phyloP scores from a whole-genome alignment of 1,139 yeast species.

The Pichia sp. region DNA sequence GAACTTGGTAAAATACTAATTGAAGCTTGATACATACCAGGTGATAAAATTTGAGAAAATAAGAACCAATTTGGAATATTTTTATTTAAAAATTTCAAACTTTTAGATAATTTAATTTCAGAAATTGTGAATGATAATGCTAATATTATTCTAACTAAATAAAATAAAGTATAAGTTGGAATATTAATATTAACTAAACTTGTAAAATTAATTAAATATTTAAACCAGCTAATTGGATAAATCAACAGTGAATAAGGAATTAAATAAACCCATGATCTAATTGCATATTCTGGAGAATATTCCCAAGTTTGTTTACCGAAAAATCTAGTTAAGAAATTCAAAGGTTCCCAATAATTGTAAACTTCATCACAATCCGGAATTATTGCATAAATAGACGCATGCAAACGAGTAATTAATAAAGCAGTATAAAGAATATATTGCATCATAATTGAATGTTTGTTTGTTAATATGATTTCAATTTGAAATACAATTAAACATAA shows the following conservation, averaged over 20 bases:
- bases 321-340: constrained; percentile 68
- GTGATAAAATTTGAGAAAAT: constrained; percentile 38
- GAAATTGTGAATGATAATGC: constrained; percentile 48
- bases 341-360: constrained; percentile 91
- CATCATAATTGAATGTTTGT: constrained; percentile 1
- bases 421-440: constrained; percentile 8
- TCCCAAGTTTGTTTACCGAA: constrained; percentile 98
- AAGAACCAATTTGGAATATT: constrained; percentile 55
- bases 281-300: constrained; percentile 85
- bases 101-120: constrained; percentile 45
- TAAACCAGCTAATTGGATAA: constrained; percentile 32
- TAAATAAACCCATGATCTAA: constrained; percentile 77
- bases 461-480: no score
- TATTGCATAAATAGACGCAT: constrained; percentile 51
- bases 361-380: constrained; percentile 86
- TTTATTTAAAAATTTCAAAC: constrained; percentile 35
- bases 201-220: background rate
- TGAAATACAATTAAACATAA: no score
- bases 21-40: constrained; percentile 84
- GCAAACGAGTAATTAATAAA: constrained; percentile 35
- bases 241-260: constrained; percentile 44
- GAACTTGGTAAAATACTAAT: constrained; percentile 83
- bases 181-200: constrained; percentile 13
- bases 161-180: constrained; percentile 41
- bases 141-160: constrained; percentile 47